Conservation (phyloP, 1,284 basidiomycete genomes). For the Golubevia sp. region DNA sequence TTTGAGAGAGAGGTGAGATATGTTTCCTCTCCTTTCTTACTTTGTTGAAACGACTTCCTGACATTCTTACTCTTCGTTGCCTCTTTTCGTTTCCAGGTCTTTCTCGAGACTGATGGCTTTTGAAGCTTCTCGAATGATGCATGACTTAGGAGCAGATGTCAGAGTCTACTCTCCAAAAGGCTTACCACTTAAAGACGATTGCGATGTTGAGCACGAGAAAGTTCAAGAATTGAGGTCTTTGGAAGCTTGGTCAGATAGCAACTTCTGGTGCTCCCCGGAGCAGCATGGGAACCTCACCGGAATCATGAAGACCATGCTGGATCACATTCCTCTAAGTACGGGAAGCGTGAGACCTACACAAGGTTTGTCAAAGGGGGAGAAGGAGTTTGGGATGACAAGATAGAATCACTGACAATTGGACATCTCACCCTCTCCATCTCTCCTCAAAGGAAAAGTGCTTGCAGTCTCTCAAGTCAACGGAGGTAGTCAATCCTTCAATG, state of each 20-base stretch:
- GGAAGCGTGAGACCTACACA: constrained; percentile 63
- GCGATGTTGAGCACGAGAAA: constrained; percentile 38
- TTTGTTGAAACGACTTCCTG: background rate
- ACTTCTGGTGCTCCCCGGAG: constrained; percentile 62
- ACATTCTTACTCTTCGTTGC: background rate
- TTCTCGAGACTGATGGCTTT: constrained; percentile 61
- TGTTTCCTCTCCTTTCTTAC: background rate
- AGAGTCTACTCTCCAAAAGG: constrained; percentile 57
- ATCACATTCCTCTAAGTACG: constrained; percentile 54
- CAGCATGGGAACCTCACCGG: constrained; percentile 62
- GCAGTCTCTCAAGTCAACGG: constrained; percentile 56
- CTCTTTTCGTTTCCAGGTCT: constrained; percentile 49
- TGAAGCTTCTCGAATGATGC: constrained; percentile 59
- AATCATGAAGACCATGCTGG: constrained; percentile 59
- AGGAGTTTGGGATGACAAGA: no score
- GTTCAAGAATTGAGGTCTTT: constrained; percentile 49
- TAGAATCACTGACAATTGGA: no score
- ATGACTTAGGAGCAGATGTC: constrained; percentile 59
- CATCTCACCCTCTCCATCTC: no score
- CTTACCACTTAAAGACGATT: constrained; percentile 62
- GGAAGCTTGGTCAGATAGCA: constrained; percentile 32
- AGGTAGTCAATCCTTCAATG: constrained; percentile 62
- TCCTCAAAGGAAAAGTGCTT: constrained; percentile 6
- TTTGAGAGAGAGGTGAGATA: constrained; percentile 46
- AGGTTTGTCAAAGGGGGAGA: background rate